Percentiles rank a stretch among this genome's conserved stretches.
Evolutionary conservation across 257 asterid genomes (phyloP).

Genomic region (Gentiana macrophylla): DNA sequence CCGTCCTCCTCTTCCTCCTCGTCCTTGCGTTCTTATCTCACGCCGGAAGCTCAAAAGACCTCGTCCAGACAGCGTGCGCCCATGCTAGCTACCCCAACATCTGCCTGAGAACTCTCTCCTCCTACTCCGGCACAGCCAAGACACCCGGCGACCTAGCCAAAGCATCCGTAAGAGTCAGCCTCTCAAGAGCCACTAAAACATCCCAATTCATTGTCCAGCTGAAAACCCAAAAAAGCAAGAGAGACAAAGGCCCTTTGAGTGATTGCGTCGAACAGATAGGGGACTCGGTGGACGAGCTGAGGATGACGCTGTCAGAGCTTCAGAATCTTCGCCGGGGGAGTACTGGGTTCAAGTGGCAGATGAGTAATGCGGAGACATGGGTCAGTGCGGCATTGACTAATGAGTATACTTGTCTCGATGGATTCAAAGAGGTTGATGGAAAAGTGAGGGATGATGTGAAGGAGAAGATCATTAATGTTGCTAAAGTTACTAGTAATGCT

Average conservation of each 20-base stretch:
- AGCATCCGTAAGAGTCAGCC: constrained; percentile 66
- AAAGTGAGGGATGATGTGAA: constrained; percentile 50
- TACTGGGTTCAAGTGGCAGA: constrained; percentile 17
- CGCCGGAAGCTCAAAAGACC: constrained; percentile 16
- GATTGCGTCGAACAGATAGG: constrained; percentile 77
- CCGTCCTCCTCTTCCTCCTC: neutral
- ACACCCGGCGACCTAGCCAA: constrained; percentile 63
- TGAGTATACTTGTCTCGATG: constrained; percentile 88
- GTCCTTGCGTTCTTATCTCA: neutral
- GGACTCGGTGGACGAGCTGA: constrained; percentile 57
- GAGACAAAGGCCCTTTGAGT: constrained; percentile 44
- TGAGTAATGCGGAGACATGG: constrained; percentile 94
- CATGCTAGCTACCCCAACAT: constrained; percentile 85
- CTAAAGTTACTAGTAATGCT: constrained; percentile 85
- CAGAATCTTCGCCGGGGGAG: constrained; percentile 44
- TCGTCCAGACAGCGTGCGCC: constrained; percentile 56
- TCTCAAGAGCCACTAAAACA: constrained; percentile 37
- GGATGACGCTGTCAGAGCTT: constrained; percentile 49
- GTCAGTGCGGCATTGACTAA: constrained; percentile 86
- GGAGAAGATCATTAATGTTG: constrained; percentile 45
- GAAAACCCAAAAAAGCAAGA: constrained; percentile 22
- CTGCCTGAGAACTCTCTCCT: constrained; percentile 69
- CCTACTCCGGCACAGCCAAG: constrained; percentile 50
- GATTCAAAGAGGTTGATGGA: constrained; percentile 55
- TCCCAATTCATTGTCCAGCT: constrained; percentile 28